Conservation (phyloP, 163 green algal species). For the Chlorella variabilis region DNA sequence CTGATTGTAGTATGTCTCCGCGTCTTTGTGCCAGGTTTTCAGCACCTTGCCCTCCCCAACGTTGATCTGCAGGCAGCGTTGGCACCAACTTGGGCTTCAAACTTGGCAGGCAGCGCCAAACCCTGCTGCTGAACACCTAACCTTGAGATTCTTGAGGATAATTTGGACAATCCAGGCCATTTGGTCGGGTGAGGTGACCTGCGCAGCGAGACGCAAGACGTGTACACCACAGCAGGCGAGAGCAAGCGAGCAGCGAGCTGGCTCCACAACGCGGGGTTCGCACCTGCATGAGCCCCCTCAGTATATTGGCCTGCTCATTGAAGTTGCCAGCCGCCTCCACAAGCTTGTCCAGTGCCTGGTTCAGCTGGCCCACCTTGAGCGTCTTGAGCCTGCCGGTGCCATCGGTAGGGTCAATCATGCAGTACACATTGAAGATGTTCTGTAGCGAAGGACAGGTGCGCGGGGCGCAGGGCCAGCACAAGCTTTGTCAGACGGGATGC, state of each 20-base stretch:
- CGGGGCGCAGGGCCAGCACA: not conserved
- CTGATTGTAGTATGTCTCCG: conserved; percentile 14
- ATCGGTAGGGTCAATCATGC: not conserved
- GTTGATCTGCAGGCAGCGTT: conserved; percentile 8
- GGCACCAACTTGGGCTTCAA: not conserved
- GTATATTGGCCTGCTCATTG: not conserved
- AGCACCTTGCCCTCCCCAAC: not conserved
- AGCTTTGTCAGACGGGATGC: too few relatives aligned
- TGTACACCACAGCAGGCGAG: conserved; percentile 14
- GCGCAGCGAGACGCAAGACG: not conserved
- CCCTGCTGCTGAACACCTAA: not conserved
- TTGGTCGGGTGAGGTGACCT: conserved; percentile 41
- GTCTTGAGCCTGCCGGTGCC: not conserved
- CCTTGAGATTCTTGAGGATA: conserved; percentile 75
- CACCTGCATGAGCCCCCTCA: conserved; percentile 20
- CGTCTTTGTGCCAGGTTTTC: conserved; percentile 20
- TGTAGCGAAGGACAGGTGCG: conserved; percentile 15
- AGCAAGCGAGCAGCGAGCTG: conserved; percentile 20
- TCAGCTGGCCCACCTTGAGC: conserved; percentile 26
- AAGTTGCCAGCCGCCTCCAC: not conserved
- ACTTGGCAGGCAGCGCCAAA: too few relatives aligned
- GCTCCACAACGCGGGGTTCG: too few relatives aligned
- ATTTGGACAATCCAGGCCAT: conserved; percentile 64
- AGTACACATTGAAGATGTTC: conserved; percentile 35
- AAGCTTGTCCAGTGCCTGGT: conserved; percentile 14